Conservation (phyloP, 345 rosid genomes). For the Eucalyptus grandis region DNA sequence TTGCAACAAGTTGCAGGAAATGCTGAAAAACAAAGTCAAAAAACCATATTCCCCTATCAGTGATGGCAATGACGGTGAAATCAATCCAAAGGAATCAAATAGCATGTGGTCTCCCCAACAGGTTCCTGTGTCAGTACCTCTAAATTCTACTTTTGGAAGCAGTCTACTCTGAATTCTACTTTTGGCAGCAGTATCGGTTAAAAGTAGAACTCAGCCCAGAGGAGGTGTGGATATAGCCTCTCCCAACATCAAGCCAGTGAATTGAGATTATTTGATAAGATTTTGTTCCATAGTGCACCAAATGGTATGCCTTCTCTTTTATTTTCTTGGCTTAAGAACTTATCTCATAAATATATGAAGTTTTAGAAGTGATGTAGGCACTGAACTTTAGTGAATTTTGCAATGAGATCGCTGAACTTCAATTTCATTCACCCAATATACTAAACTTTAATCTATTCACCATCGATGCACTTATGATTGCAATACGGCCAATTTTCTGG, state of each 20-base stretch:
- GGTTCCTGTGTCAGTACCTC: constrained; percentile 24
- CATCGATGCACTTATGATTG: neutral
- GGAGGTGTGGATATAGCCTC: neutral
- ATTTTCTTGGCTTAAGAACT: neutral
- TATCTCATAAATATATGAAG: neutral
- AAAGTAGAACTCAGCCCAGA: neutral
- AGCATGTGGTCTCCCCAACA: constrained; percentile 38
- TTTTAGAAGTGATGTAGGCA: neutral
- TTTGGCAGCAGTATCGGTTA: constrained; percentile 38
- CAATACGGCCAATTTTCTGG: neutral
- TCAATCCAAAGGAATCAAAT: constrained; percentile 34
- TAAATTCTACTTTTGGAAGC: constrained; percentile 59
- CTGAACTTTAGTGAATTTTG: neutral
- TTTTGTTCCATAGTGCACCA: neutral
- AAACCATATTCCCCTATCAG: constrained; percentile 71
- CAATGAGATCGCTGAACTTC: neutral
- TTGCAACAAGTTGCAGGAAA: constrained; percentile 30
- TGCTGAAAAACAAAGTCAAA: constrained; percentile 57
- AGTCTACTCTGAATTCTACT: constrained; percentile 28
- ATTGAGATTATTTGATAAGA: neutral
- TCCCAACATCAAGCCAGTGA: neutral
- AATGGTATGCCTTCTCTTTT: neutral
- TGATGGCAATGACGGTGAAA: constrained; percentile 20
- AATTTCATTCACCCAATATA: neutral
- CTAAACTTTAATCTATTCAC: neutral